Evolutionary conservation across 192 early-diverging fungal genomes (phyloP), one percentile per base, ranked within the genome.

Genomic region (Backusella circina): DNA sequence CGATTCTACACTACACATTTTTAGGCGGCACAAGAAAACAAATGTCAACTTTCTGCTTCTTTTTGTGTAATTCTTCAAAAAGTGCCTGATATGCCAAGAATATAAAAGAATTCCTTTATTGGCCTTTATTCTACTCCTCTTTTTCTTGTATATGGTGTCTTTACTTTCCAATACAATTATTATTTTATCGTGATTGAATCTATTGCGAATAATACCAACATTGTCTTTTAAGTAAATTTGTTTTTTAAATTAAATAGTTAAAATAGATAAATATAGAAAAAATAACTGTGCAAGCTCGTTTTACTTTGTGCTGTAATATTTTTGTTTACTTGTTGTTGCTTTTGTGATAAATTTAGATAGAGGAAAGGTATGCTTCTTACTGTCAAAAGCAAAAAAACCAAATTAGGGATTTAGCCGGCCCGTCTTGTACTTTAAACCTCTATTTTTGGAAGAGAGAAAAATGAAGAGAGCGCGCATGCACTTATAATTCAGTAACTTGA

Each of bases 231-330:
- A 61, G 26, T 61, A 12, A 28, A 4, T 61, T 61, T 61, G 21
- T 61, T 61, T 61, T 61, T 61, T 61, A 61, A 61, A 61, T 61
- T 61, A 61, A 61, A 61, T 61, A 61, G 54, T 61, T 61, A 12
- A 61, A 61, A 61, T 61, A 13, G 54, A 61, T 28, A 61, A 28
- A 61, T 61, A 28, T 61, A 61, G 54, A 57, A 57, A 57, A 57
- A 51, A 61, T 12, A 28, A 61, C 23, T 61, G 54, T 28, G 28
- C 54, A 57, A 57, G 51, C 51, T 57, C 51, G 51, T 57, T 57
- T 23, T 47, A 47, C 44, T 57, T 50, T 26, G 51, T 57, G 51
- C 51, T 57, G 51, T 57, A 57, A 57, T 57, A 57, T 57, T 57
- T 57, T 57, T 57, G 16, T 57, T 57, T 57, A 26, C 51, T 57